Evolutionary conservation across 176 grass and related monocot genomes (phyloP).

Genomic region (Cymbopogon citratus): DNA sequence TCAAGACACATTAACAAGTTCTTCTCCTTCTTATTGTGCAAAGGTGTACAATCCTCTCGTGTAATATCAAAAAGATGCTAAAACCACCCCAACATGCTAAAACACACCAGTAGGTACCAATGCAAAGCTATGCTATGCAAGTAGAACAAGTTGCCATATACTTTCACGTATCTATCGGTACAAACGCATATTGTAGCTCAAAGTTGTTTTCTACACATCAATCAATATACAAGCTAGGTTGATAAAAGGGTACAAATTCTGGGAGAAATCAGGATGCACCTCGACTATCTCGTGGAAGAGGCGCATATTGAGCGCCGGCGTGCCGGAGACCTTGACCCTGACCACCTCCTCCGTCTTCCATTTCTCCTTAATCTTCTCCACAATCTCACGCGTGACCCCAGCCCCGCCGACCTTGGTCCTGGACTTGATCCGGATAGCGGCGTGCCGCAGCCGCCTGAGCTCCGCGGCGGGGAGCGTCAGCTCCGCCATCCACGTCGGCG

Average conservation of each 20-base stretch:
- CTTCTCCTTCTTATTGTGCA: not conserved
- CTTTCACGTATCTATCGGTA: not conserved
- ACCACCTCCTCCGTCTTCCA: conserved; percentile 89
- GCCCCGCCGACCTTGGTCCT: conserved; percentile 69
- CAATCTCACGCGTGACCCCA: conserved; percentile 69
- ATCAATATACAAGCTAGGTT: not conserved
- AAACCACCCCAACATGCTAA: not conserved
- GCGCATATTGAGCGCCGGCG: conserved; percentile 91
- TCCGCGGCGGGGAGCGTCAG: conserved; percentile 73
- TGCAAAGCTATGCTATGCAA: not conserved
- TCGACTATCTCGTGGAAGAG: conserved; percentile 87
- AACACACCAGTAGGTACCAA: not conserved
- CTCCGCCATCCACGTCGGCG: conserved; percentile 74
- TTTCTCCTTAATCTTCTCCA: conserved; percentile 75
- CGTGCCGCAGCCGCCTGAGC: conserved; percentile 70
- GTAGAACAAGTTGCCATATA: not conserved
- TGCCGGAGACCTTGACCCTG: conserved; percentile 68
- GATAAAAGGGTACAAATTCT: not conserved
- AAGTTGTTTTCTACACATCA: not conserved
- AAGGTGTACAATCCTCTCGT: not conserved
- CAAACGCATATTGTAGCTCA: not conserved
- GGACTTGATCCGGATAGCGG: conserved; percentile 70
- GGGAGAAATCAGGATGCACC: conserved; percentile 26
- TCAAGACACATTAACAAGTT: not conserved
- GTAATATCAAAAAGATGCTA: not conserved